Base-by-base conservation (phyloP, 2,329 filamentous ascomycete genomes). In the Orbilia blumenaviensis region DNA sequence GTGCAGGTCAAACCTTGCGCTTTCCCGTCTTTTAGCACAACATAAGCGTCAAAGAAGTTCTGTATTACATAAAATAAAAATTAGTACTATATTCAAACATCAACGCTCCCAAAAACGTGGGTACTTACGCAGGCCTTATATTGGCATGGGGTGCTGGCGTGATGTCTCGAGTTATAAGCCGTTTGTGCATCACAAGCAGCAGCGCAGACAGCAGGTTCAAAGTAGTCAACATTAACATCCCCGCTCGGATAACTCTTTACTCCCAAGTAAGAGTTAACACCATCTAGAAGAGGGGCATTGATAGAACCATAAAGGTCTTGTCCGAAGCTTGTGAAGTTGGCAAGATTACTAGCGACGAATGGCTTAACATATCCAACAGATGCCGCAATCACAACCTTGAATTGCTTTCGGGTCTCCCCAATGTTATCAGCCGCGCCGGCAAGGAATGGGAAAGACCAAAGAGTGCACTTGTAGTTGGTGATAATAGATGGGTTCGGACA, bases 381-480 rank as follows among this genome's bases (percentile, higher is more conserved):
- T 3, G 72, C 56, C 0, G 64, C 72, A 21, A 77, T 66, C 32
- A 71, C 62, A 42, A 71, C 67, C 23, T 66, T 77, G 54, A 77
- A 71, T 16, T 68, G 36, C 18, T 44, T 44, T 16, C 78, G 77
- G 12, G 63, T 73, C 61, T 80, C 50, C 25, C 79, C 79, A 18
- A 32, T 54, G 64, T 79, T 79, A 58, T 58, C 66, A 48, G 78
- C 79, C 5, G 77, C 73, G 12, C 52, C 73, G 34, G 80, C 78
- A 23, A 81, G 78, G 66, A 83, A 81, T 52, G 71, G 78, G 64
- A 81, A 81, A 38, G 82, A 82, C 81, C 81, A 83, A 32, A 83
- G 81, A 6, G 82, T 81, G 80, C 83, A 83, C 79, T 83, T 83
- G 81, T 81, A 83, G 80, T 81, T 82, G 71, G 82, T 83, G 64